These are phyloP conservation scores for Polychaeton citri DNA, from an alignment of 2,329 filamentous ascomycete species.

Conservation along the genomic window DNA sequence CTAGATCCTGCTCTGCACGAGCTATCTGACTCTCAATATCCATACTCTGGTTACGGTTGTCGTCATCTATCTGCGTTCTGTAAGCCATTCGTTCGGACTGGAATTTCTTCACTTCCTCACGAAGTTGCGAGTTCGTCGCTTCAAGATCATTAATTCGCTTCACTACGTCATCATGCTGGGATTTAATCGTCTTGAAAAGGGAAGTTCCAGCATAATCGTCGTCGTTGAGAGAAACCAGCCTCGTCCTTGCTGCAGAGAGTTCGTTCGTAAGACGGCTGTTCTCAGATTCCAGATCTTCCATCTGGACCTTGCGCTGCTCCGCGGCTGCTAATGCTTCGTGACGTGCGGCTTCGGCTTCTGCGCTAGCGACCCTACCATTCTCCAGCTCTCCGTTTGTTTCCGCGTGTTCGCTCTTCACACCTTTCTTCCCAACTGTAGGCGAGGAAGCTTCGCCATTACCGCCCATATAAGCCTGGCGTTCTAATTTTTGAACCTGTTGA, in stretches of 20 bases:
- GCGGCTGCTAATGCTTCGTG: constrained; percentile 65
- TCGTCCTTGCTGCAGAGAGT: constrained; percentile 57
- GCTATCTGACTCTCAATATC: constrained; percentile 76
- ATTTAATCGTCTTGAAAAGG: constrained; percentile 82
- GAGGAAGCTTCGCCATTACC: constrained; percentile 32
- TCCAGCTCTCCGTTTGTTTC: constrained; percentile 40
- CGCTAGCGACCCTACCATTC: constrained; percentile 38
- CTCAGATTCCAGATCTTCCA: constrained; percentile 66
- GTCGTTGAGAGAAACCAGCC: constrained; percentile 62
- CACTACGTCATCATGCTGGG: constrained; percentile 83
- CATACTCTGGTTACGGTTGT: constrained; percentile 56
- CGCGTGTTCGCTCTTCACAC: constrained; percentile 32
- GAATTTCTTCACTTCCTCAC: constrained; percentile 72
- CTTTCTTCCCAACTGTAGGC: constrained; percentile 29
- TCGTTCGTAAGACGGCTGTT: constrained; percentile 65
- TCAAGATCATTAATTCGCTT: constrained; percentile 86
- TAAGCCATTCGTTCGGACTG: constrained; percentile 76
- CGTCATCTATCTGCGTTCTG: constrained; percentile 66
- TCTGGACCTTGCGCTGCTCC: constrained; percentile 75
- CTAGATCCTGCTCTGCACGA: constrained; percentile 69
- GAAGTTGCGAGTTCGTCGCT: constrained; percentile 70
- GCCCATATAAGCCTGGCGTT: constrained; percentile 72
- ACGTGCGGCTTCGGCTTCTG: constrained; percentile 61
- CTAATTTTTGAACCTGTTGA: constrained; percentile 76
- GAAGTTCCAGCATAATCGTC: constrained; percentile 91